Conservation (phyloP, 2,329 filamentous ascomycete genomes). For the Beauveria medogensis region DNA sequence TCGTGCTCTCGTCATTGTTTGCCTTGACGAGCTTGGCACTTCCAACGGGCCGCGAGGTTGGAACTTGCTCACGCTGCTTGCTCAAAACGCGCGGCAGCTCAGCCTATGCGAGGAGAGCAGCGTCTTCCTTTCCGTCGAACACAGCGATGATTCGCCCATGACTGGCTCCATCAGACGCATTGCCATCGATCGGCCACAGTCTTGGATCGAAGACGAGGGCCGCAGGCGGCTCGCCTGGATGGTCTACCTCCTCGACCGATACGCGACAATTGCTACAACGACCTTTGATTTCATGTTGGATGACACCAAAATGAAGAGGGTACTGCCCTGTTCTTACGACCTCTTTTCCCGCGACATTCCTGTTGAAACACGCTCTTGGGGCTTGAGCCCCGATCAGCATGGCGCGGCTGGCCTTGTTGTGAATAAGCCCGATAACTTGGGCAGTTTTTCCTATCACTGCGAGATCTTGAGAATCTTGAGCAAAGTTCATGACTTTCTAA, state of each 20-base stretch:
- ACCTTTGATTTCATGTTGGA: conserved; percentile 35
- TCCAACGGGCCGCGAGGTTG: conserved; percentile 35
- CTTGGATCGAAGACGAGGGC: conserved; percentile 38
- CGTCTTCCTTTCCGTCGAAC: conserved; percentile 27
- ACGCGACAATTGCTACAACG: conserved; percentile 33
- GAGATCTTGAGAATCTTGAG: conserved; percentile 35
- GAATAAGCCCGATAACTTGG: conserved; percentile 33
- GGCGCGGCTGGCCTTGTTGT: conserved; percentile 21
- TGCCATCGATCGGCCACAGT: conserved; percentile 27
- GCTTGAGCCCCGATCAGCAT: conserved; percentile 18
- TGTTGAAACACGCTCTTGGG: conserved; percentile 31
- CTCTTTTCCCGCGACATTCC: conserved; percentile 35
- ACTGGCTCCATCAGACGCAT: conserved; percentile 29
- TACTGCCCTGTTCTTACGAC: conserved; percentile 36
- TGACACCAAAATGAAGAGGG: conserved; percentile 30
- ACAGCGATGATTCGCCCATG: conserved; percentile 22
- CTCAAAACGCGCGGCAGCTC: conserved; percentile 31
- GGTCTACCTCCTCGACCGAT: conserved; percentile 36
- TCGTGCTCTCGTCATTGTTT: conserved; percentile 32
- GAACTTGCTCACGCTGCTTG: conserved; percentile 32
- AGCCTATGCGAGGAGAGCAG: conserved; percentile 32
- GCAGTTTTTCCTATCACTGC: conserved; percentile 38
- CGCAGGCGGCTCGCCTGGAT: conserved; percentile 35
- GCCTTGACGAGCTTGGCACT: conserved; percentile 33
- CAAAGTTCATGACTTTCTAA: conserved; percentile 35